phyloP scores from a whole-genome alignment of 106 monocot genomes.

The Allium cepa region DNA sequence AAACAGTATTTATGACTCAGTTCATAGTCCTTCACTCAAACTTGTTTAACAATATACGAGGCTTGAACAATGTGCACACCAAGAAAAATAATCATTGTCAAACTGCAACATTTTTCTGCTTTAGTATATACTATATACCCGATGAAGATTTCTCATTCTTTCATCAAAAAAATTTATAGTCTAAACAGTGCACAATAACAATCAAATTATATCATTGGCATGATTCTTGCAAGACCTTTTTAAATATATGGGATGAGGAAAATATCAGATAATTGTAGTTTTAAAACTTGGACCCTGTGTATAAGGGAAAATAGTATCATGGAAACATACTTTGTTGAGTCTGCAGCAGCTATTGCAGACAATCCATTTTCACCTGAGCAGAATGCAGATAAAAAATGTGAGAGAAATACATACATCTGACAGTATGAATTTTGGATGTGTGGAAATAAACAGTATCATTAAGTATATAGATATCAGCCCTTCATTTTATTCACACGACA shows the following conservation, averaged over 20 bases:
- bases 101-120: no score
- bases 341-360: slow-evolving; percentile 34
- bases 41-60: neutral
- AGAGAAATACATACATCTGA: neutral
- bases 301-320: neutral
- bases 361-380: slow-evolving; percentile 39
- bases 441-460: neutral
- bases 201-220: neutral
- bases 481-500: no score
- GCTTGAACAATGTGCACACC: neutral
- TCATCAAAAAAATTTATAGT: neutral
- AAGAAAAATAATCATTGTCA: neutral
- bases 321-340: slow-evolving; percentile 73
- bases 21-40: neutral
- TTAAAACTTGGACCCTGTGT: neutral
- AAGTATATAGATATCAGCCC: neutral
- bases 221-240: neutral
- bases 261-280: no score
- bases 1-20: neutral
- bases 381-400: slow-evolving; percentile 6
- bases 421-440: neutral
- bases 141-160: no score
- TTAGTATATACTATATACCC: no score
- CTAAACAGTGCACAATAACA: neutral
- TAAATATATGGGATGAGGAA: neutral